Evolutionary conservation across 139 green algal species (phyloP).

Genomic region (Chlorella ohadii): DNA sequence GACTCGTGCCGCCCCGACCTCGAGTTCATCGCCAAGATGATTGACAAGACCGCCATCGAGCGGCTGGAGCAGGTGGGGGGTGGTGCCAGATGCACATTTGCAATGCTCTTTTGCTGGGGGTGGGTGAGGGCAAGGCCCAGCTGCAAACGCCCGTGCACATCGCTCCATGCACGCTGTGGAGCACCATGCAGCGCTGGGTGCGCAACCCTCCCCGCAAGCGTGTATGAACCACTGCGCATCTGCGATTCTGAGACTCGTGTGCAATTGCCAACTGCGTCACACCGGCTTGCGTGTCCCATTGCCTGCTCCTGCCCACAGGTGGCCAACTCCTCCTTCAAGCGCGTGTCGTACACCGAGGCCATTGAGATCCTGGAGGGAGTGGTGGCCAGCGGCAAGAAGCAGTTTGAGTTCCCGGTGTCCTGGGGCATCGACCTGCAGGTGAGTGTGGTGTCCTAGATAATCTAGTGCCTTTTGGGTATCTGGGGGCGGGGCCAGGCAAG

Average conservation of each 20-base stretch:
- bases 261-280: no score
- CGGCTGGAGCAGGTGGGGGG: constrained; percentile 82
- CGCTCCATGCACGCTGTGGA: no score
- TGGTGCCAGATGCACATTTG: no score
- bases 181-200: no score
- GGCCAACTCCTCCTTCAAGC: constrained; percentile 83
- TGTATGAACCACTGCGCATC: no score
- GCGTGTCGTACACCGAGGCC: constrained; percentile 94
- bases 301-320: constrained; percentile 49
- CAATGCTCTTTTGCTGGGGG: no score
- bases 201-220: no score
- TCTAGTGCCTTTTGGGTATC: neutral
- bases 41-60: constrained; percentile 83
- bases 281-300: neutral
- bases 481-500: constrained; percentile 20
- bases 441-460: neutral
- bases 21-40: constrained; percentile 87
- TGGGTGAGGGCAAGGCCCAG: no score
- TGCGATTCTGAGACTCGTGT: no score
- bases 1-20: constrained; percentile 81
- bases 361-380: constrained; percentile 90
- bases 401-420: constrained; percentile 82
- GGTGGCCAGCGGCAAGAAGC: constrained; percentile 66
- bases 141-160: no score
- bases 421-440: constrained; percentile 55